phyloP scores from a whole-genome alignment of 2,329 filamentous ascomycete species.

The Talaromyces sp. region DNA sequence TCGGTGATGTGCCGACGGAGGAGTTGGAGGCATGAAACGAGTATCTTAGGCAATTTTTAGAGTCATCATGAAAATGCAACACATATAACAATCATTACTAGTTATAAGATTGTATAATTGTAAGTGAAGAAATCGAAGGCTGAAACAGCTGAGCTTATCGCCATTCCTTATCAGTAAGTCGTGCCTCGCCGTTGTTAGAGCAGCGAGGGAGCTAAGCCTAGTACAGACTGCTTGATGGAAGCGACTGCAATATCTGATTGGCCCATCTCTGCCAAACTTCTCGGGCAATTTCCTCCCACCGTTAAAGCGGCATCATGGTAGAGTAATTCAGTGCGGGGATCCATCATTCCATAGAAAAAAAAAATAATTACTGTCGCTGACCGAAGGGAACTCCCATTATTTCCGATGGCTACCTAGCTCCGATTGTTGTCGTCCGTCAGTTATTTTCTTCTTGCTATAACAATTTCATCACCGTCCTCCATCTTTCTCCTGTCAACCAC shows the following conservation, averaged over 20 bases:
- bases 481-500: background rate
- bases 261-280: background rate
- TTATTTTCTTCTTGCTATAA: background rate
- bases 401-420: conserved; percentile 14
- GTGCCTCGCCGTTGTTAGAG: conserved; percentile 9
- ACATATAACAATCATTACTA: background rate
- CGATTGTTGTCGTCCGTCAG: conserved; percentile 2
- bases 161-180: conserved; percentile 14
- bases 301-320: conserved; percentile 12
- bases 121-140: background rate
- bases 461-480: background rate
- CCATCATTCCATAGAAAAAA: background rate
- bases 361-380: conserved; percentile 13
- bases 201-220: conserved; percentile 4
- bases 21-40: conserved; percentile 62
- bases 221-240: background rate
- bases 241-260: background rate
- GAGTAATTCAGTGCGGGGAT: conserved; percentile 15
- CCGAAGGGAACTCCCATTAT: conserved; percentile 13
- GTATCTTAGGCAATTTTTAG: background rate
- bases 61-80: background rate
- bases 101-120: background rate
- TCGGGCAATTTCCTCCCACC: background rate
- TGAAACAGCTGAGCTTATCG: background rate
- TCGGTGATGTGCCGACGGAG: conserved; percentile 71